Percentiles rank a stretch among this genome's conserved stretches.
phyloP scores from a whole-genome alignment of 2,329 filamentous ascomycete genomes.

The Trichoderma sp. region DNA sequence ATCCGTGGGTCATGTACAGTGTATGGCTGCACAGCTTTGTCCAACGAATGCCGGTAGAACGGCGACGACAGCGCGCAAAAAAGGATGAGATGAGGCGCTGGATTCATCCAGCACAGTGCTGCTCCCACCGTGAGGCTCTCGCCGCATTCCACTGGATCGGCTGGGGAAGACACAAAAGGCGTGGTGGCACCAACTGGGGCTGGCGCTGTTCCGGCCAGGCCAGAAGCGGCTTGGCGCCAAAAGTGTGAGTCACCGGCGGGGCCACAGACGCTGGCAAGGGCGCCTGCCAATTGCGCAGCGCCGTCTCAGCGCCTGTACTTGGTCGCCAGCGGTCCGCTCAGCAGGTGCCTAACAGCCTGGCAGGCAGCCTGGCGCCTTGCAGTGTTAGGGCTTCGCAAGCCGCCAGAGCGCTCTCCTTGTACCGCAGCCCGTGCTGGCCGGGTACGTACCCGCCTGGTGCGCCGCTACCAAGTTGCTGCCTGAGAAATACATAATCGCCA shows the following conservation, averaged over 20 bases:
- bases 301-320: neutral
- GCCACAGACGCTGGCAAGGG: conserved; percentile 28
- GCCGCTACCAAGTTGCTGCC: conserved; percentile 38
- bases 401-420: conserved; percentile 16
- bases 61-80: neutral
- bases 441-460: conserved; percentile 1
- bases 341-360: conserved; percentile 16
- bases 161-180: conserved; percentile 13
- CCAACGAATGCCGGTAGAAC: neutral
- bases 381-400: conserved; percentile 10
- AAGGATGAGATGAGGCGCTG: neutral
- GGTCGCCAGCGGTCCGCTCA: neutral
- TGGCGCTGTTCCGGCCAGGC: conserved; percentile 27
- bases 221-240: conserved; percentile 29
- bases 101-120: neutral
- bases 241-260: conserved; percentile 37
- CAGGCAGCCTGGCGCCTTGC: neutral
- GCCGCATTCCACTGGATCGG: neutral
- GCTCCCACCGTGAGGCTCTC: neutral
- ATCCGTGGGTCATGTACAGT: too few species aligned
- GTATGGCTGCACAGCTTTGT: neutral
- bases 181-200: conserved; percentile 19
- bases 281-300: conserved; percentile 14
- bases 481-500: conserved; percentile 46
- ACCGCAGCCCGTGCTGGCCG: conserved; percentile 16